phyloP scores from a whole-genome alignment of 2,329 filamentous ascomycete genomes.

The Hirsutella thompsonii region DNA sequence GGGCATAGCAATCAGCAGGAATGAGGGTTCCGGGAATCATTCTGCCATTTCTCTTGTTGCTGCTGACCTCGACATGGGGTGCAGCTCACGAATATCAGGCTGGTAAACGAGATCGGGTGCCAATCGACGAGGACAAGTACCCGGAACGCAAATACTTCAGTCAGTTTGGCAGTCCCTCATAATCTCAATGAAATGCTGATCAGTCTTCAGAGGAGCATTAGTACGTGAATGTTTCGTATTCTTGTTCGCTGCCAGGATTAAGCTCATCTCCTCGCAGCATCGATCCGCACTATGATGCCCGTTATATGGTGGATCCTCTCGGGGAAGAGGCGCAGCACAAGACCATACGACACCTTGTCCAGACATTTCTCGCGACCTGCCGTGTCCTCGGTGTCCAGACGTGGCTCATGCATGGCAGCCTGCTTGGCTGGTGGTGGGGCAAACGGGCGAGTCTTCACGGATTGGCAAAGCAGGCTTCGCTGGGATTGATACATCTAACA shows the following conservation, averaged over 20 bases:
- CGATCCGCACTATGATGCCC: slow-evolving; percentile 17
- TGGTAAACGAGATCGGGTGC: slow-evolving; percentile 3
- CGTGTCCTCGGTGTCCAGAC: slow-evolving; percentile 55
- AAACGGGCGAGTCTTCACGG: no score
- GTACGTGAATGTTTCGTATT: neutral
- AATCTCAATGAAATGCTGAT: neutral
- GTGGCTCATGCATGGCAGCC: slow-evolving; percentile 76
- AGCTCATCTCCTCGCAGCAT: neutral
- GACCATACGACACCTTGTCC: slow-evolving; percentile 52
- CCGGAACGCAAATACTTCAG: slow-evolving; percentile 12
- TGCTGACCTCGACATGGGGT: neutral
- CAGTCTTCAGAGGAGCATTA: neutral
- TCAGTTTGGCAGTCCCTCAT: slow-evolving; percentile 5
- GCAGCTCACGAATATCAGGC: slow-evolving; percentile 1
- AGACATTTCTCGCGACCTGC: slow-evolving; percentile 60
- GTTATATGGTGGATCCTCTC: slow-evolving; percentile 26
- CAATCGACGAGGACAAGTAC: slow-evolving; percentile 1
- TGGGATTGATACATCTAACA: no score
- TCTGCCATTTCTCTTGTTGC: neutral
- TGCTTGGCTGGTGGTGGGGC: slow-evolving; percentile 84
- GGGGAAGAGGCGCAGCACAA: slow-evolving; percentile 43
- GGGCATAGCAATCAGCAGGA: neutral
- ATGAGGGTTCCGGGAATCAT: neutral
- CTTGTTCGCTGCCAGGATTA: no score
- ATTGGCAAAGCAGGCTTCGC: slow-evolving; percentile 20